phyloP scores from a whole-genome alignment of 768 basidiomycete genomes.

The Pholiota microspora region DNA sequence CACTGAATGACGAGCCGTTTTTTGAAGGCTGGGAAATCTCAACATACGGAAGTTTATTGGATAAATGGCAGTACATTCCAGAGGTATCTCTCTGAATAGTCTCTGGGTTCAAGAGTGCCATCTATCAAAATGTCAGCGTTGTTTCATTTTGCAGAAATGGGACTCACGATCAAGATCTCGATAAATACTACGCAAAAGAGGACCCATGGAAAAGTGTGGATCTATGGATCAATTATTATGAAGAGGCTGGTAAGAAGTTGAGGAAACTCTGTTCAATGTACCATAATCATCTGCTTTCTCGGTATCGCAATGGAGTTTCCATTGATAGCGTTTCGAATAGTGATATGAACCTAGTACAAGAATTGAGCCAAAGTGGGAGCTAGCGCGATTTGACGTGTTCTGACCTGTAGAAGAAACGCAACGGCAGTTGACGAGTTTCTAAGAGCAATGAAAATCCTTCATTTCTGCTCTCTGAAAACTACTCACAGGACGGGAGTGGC shows the following conservation, averaged over 20 bases:
- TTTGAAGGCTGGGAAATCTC: neutral
- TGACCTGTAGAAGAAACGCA: slow-evolving; percentile 1
- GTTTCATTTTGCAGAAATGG: neutral
- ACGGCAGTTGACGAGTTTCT: neutral
- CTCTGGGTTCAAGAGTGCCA: slow-evolving; percentile 6
- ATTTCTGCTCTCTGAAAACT: neutral
- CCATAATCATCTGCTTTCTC: neutral
- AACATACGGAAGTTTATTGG: slow-evolving; percentile 1
- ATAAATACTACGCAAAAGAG: neutral
- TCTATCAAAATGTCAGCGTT: neutral
- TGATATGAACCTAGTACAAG: neutral
- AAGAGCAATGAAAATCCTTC: too few species aligned
- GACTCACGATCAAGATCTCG: neutral
- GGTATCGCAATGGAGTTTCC: neutral
- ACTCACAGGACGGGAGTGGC: neutral
- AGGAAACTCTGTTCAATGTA: neutral
- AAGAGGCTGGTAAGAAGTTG: too few species aligned
- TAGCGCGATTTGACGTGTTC: too few species aligned
- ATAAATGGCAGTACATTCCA: slow-evolving; percentile 17
- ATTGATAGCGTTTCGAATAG: neutral
- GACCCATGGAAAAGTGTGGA: neutral
- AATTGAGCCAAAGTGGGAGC: neutral
- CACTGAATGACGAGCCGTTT: neutral
- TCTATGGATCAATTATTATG: neutral
- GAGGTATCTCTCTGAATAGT: slow-evolving; percentile 9